Conservation (phyloP, 2,329 filamentous ascomycete genomes). For the Teratosphaeria epicoccoides region DNA sequence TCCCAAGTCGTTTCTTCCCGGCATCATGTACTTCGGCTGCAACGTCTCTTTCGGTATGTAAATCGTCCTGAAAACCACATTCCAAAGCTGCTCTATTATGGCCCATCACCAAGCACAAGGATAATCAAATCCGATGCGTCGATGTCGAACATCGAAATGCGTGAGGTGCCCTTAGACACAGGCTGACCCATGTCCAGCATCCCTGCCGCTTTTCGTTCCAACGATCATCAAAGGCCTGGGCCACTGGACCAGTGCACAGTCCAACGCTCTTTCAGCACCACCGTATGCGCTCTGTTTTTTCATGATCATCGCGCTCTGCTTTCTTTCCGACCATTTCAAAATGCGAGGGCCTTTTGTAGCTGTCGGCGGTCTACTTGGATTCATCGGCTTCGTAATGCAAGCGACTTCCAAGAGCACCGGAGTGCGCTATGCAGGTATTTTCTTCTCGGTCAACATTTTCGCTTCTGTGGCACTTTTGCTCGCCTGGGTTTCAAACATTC, state of each 20-base stretch:
- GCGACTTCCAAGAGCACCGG: conserved; percentile 17
- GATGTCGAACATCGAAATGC: neutral
- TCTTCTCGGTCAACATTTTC: conserved; percentile 22
- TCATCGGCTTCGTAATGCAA: conserved; percentile 31
- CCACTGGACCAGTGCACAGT: conserved; percentile 49
- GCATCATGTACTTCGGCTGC: conserved; percentile 44
- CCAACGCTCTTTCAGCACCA: conserved; percentile 47
- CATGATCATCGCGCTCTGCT: conserved; percentile 27
- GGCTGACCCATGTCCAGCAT: neutral
- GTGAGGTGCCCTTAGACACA: neutral
- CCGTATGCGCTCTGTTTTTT: conserved; percentile 34
- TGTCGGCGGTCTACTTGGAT: conserved; percentile 26
- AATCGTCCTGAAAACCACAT: conserved; percentile 20
- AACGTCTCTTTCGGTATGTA: conserved; percentile 51
- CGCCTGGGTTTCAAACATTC: conserved; percentile 15
- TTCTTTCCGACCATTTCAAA: conserved; percentile 28
- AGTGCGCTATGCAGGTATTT: conserved; percentile 28
- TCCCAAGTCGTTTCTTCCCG: conserved; percentile 20
- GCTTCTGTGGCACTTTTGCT: conserved; percentile 14
- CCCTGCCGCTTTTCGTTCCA: conserved; percentile 31
- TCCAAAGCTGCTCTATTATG: too few relatives aligned
- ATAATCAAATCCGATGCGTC: too few relatives aligned
- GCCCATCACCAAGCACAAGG: too few relatives aligned
- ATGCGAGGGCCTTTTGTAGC: conserved; percentile 32
- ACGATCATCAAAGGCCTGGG: conserved; percentile 48